Percentiles rank a stretch among this genome's conserved stretches.
These are phyloP conservation scores for Ustilago cynodontis DNA, from an alignment of 1,284 basidiomycete genomes.

Conservation along the genomic window DNA sequence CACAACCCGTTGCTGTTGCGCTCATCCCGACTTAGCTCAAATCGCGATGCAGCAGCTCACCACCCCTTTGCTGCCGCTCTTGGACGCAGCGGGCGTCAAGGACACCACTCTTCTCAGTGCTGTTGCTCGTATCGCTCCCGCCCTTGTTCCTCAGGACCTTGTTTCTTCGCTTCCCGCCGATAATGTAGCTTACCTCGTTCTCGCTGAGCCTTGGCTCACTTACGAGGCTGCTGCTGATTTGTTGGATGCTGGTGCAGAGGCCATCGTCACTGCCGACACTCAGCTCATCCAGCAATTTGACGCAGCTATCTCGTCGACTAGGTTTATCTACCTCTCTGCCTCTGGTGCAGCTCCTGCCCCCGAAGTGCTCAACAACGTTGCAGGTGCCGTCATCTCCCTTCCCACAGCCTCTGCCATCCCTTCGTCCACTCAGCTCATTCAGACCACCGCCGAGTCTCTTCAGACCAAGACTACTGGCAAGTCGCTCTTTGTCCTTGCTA, in stretches of 20 bases:
- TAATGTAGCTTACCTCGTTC: constrained; percentile 49
- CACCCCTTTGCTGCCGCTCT: constrained; percentile 53
- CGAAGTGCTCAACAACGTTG: constrained; percentile 50
- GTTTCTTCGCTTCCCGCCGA: constrained; percentile 25
- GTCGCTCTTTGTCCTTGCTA: constrained; percentile 59
- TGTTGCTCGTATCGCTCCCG: constrained; percentile 47
- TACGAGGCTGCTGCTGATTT: constrained; percentile 56
- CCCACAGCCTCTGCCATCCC: constrained; percentile 44
- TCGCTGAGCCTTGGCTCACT: constrained; percentile 37
- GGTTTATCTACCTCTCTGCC: constrained; percentile 56
- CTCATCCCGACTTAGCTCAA: not conserved
- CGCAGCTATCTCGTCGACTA: constrained; percentile 38
- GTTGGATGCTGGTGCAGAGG: constrained; percentile 62
- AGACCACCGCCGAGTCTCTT: constrained; percentile 43
- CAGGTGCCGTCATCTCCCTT: constrained; percentile 54
- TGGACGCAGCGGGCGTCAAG: constrained; percentile 46
- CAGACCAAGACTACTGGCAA: constrained; percentile 59
- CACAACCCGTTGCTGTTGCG: not conserved
- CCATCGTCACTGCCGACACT: constrained; percentile 52
- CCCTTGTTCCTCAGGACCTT: constrained; percentile 50
- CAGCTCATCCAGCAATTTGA: constrained; percentile 49
- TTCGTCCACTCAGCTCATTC: constrained; percentile 45
- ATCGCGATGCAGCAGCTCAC: constrained; percentile 61
- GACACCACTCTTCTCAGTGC: constrained; percentile 34
- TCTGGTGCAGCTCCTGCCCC: constrained; percentile 43